These are phyloP conservation scores for Millerozyma acaciae DNA, from an alignment of 805 yeast genomes.

Conservation along the genomic window DNA sequence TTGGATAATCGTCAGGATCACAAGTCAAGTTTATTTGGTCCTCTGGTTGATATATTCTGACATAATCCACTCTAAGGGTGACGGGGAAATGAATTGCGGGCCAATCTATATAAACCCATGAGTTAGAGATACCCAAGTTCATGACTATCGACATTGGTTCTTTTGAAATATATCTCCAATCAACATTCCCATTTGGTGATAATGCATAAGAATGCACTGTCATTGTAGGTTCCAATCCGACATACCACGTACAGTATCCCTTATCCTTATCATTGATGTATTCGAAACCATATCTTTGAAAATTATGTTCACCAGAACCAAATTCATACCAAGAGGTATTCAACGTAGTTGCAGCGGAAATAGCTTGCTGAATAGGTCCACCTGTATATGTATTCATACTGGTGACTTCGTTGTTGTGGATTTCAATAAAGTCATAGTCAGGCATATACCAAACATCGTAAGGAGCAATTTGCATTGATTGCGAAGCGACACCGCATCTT, in stretches of 20 bases:
- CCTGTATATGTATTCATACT: slow-evolving; percentile 87
- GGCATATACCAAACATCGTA: slow-evolving; percentile 91
- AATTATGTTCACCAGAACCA: slow-evolving; percentile 48
- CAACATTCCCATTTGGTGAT: slow-evolving; percentile 85
- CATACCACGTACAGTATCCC: slow-evolving; percentile 81
- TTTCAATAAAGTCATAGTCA: slow-evolving; percentile 72
- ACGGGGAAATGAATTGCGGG: slow-evolving; percentile 70
- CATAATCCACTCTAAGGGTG: slow-evolving; percentile 71
- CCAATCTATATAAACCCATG: slow-evolving; percentile 93
- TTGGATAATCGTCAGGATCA: slow-evolving; percentile 84
- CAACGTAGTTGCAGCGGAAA: slow-evolving; percentile 73
- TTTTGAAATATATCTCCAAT: slow-evolving; percentile 69
- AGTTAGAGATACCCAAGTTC: slow-evolving; percentile 82
- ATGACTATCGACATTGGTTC: slow-evolving; percentile 88
- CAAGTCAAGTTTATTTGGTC: slow-evolving; percentile 63
- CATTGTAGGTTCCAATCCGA: slow-evolving; percentile 69
- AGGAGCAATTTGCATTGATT: slow-evolving; percentile 91
- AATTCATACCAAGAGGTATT: slow-evolving; percentile 77
- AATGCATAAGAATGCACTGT: slow-evolving; percentile 68
- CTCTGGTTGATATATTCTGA: slow-evolving; percentile 77
- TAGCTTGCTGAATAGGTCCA: slow-evolving; percentile 89
- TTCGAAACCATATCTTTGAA: slow-evolving; percentile 74
- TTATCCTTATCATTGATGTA: slow-evolving; percentile 61
- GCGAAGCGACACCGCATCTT: slow-evolving; percentile 69
- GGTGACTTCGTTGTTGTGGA: slow-evolving; percentile 64